These are phyloP conservation scores for Viola odorata DNA, from an alignment of 345 rosid species.

Conservation along the genomic window DNA sequence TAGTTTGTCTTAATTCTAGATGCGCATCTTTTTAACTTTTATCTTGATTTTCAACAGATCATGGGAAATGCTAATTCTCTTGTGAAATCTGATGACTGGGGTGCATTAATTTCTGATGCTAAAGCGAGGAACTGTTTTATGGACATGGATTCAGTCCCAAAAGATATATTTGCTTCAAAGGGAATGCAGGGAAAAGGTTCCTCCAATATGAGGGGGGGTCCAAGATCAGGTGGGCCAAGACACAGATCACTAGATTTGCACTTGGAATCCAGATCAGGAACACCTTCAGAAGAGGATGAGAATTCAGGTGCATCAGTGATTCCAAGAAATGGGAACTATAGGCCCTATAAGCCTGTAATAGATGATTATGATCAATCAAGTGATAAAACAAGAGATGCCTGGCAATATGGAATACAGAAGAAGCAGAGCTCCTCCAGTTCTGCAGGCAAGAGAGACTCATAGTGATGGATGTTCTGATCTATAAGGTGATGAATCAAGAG, in stretches of 20 bases:
- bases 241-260: constrained; percentile 57
- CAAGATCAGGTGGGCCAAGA: constrained; percentile 67
- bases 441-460: constrained; percentile 47
- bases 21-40: too few species aligned
- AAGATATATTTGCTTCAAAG: constrained; percentile 51
- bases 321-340: constrained; percentile 53
- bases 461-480: neutral
- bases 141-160: constrained; percentile 88
- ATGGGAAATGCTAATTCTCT: constrained; percentile 94
- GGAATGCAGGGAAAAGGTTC: constrained; percentile 53
- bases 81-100: constrained; percentile 88
- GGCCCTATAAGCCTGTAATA: constrained; percentile 33
- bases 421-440: constrained; percentile 31
- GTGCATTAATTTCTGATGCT: constrained; percentile 79
- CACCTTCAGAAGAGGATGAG: constrained; percentile 73
- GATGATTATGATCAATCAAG: constrained; percentile 62
- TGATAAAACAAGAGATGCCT: constrained; percentile 65
- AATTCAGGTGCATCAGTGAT: constrained; percentile 39
- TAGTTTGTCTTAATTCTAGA: too few species aligned
- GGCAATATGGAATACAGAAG: constrained; percentile 64
- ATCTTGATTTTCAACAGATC: constrained; percentile 48
- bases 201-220: constrained; percentile 61
- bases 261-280: constrained; percentile 61
- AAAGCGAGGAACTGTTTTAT: constrained; percentile 80
- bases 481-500: neutral